Evolutionary conservation across 108 stramenopile species (phyloP).

Genomic region (Schizochytrium sp.): DNA sequence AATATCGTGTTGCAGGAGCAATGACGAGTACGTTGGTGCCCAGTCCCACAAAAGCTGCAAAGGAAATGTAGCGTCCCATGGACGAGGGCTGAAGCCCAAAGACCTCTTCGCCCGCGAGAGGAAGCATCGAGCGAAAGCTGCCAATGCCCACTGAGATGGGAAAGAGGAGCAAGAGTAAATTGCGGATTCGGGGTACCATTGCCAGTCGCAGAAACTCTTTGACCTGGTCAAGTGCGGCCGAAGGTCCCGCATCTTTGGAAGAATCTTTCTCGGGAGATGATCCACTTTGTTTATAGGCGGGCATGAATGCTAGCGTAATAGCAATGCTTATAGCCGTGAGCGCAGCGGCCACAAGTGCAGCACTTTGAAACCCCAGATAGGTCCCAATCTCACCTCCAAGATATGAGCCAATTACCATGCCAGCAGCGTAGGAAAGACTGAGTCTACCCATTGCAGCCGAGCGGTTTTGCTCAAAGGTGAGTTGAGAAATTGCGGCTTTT

Average conservation of each 20-base stretch:
- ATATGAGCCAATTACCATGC: neutral
- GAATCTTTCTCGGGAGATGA: neutral
- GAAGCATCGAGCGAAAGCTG: neutral
- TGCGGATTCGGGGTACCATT: neutral
- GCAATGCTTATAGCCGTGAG: neutral
- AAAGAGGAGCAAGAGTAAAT: neutral
- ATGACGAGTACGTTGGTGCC: neutral
- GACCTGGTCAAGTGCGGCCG: neutral
- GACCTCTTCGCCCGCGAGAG: neutral
- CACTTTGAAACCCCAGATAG: neutral
- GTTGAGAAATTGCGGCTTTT: neutral
- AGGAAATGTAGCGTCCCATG: neutral
- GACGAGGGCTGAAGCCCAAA: neutral
- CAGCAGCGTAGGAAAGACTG: neutral
- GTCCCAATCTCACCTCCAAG: neutral
- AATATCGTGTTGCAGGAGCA: neutral
- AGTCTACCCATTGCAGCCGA: neutral
- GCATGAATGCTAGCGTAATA: neutral
- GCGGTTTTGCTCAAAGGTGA: neutral
- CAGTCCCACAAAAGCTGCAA: neutral
- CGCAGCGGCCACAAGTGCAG: neutral
- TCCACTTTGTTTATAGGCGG: neutral
- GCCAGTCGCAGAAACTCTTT: neutral
- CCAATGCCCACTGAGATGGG: neutral
- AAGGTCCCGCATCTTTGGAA: neutral